These are phyloP conservation scores for Colletotrichum chlorophyti DNA, from an alignment of 2,329 filamentous ascomycete species.

Conservation along the genomic window DNA sequence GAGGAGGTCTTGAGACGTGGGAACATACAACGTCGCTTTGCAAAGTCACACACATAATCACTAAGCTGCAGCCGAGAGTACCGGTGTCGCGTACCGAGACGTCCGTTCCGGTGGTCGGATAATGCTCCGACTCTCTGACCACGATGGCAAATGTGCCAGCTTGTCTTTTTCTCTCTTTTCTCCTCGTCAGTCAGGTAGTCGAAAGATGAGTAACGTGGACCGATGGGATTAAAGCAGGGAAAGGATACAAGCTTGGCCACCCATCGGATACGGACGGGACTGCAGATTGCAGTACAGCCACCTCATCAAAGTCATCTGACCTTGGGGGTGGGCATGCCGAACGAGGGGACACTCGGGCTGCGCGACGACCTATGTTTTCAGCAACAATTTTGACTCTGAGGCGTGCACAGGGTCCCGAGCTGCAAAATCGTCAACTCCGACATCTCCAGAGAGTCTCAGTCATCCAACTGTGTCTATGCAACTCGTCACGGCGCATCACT, in stretches of 20 bases:
- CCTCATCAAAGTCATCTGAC: constrained; percentile 24
- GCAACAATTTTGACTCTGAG: background rate
- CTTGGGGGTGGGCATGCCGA: too few relatives aligned
- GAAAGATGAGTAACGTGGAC: background rate
- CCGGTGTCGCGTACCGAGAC: background rate
- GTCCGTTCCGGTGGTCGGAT: constrained; percentile 20
- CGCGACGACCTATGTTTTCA: background rate
- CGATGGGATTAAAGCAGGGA: too few relatives aligned
- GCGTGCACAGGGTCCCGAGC: constrained; percentile 6
- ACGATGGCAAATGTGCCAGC: too few relatives aligned
- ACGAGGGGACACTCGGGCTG: constrained; percentile 2
- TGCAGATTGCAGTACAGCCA: too few relatives aligned
- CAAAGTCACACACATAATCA: background rate
- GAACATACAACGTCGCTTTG: background rate
- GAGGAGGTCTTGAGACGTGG: too few relatives aligned
- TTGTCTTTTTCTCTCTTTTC: too few relatives aligned
- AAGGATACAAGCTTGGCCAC: constrained; percentile 15
- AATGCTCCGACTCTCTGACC: background rate
- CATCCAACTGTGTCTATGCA: background rate
- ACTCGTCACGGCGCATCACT: background rate
- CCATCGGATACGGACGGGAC: background rate
- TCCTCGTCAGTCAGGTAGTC: too few relatives aligned
- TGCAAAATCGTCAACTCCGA: background rate
- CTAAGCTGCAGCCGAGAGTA: background rate
- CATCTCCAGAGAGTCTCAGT: too few relatives aligned